A percentile compares a stretch with the other conserved stretches of the same genome.
These are phyloP conservation scores for Polytrichum commune DNA, from an alignment of 225 moss, liverwort and hornwort species.

Conservation along the genomic window DNA sequence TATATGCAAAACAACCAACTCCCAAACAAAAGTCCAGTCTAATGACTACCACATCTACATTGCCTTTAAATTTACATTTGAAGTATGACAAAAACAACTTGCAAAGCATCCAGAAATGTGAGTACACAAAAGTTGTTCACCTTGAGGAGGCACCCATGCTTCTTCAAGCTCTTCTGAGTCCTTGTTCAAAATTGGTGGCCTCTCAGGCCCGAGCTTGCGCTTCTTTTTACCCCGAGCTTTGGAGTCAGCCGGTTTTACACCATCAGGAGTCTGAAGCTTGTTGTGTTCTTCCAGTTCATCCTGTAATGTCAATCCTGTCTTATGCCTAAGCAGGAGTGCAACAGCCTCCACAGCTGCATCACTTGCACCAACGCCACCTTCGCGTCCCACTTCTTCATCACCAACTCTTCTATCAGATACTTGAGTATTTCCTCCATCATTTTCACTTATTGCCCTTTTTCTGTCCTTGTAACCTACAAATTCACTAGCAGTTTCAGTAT, in stretches of 20 bases:
- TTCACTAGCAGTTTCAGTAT: constrained; percentile 32
- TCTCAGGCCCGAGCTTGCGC: constrained; percentile 43
- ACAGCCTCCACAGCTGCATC: constrained; percentile 74
- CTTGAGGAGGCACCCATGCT: constrained; percentile 88
- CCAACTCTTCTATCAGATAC: constrained; percentile 29
- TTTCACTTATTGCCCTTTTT: constrained; percentile 36
- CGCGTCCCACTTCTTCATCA: constrained; percentile 16
- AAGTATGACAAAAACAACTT: too few relatives aligned
- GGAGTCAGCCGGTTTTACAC: constrained; percentile 16
- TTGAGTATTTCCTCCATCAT: constrained; percentile 15
- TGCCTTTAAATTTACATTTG: too few relatives aligned
- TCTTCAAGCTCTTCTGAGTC: constrained; percentile 55
- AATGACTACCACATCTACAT: too few relatives aligned
- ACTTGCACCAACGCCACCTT: constrained; percentile 45
- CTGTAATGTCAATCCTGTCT: constrained; percentile 54
- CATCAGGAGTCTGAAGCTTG: constrained; percentile 17
- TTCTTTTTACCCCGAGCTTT: constrained; percentile 44
- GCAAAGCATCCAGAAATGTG: too few relatives aligned
- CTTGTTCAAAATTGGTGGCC: constrained; percentile 21
- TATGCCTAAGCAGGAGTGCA: constrained; percentile 83
- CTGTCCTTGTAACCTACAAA: constrained; percentile 87
- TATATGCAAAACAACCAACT: too few relatives aligned
- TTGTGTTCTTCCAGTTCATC: constrained; percentile 34
- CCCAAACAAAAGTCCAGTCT: too few relatives aligned
- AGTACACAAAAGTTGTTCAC: constrained; percentile 19